A percentile compares a stretch with the other conserved stretches of the same genome.
Conservation (phyloP, 129 eudicot species). For the Escallonia herrerae region DNA sequence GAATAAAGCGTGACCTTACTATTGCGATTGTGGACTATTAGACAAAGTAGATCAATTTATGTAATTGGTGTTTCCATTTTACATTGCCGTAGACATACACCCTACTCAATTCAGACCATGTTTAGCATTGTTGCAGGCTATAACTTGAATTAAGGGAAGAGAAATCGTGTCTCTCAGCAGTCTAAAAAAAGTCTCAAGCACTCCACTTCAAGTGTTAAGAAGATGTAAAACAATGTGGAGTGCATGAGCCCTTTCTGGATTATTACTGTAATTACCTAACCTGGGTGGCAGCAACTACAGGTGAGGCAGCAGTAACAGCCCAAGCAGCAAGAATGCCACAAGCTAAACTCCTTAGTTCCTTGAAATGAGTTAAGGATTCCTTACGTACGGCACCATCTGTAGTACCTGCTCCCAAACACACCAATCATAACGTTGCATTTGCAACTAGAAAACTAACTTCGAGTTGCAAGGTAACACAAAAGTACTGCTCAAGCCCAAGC, state of each 20-base stretch:
- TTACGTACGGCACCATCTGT: slow-evolving; percentile 23
- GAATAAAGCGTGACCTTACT: too few species aligned
- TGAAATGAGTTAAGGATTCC: slow-evolving; percentile 36
- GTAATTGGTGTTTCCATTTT: too few species aligned
- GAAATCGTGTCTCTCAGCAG: too few species aligned
- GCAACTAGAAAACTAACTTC: neutral
- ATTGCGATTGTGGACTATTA: too few species aligned
- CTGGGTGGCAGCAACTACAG: slow-evolving; percentile 88
- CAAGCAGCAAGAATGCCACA: slow-evolving; percentile 86
- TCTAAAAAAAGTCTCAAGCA: too few species aligned
- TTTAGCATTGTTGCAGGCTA: too few species aligned
- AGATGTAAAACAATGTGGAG: too few species aligned
- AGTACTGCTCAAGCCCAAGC: neutral
- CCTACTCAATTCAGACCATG: too few species aligned
- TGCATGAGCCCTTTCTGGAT: neutral
- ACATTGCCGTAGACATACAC: too few species aligned
- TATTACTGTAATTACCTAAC: slow-evolving; percentile 17
- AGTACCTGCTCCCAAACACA: slow-evolving; percentile 34
- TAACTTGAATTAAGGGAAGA: too few species aligned
- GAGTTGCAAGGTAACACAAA: neutral
- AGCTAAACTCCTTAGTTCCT: slow-evolving; percentile 62
- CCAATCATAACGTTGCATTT: neutral
- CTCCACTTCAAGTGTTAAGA: too few species aligned
- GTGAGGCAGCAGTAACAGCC: slow-evolving; percentile 76
- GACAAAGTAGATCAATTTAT: too few species aligned